Percentiles rank a stretch among this genome's conserved stretches.
Evolutionary conservation across 1,284 basidiomycete genomes (phyloP).

Genomic region (Puccinia horiana): DNA sequence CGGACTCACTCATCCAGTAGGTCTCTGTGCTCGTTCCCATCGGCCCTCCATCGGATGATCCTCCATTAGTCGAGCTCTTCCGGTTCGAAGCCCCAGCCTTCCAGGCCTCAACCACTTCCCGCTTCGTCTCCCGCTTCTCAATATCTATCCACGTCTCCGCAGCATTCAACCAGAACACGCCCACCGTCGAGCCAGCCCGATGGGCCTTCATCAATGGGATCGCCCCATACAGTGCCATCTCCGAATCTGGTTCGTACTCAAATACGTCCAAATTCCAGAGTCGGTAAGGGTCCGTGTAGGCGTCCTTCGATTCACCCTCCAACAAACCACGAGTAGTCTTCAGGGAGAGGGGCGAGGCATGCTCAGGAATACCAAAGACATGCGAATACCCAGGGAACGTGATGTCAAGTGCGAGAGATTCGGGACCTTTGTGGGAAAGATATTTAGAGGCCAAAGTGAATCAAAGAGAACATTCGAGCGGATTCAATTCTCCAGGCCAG

Average conservation of each 20-base stretch:
- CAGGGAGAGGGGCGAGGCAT: slow-evolving; percentile 84
- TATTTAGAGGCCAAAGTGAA: neutral
- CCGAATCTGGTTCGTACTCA: slow-evolving; percentile 87
- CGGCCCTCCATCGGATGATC: slow-evolving; percentile 50
- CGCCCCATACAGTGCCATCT: slow-evolving; percentile 72
- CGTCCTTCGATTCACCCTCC: neutral
- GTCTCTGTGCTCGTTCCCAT: slow-evolving; percentile 67
- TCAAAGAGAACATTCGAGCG: slow-evolving; percentile 4
- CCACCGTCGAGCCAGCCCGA: slow-evolving; percentile 75
- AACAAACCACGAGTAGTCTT: slow-evolving; percentile 73
- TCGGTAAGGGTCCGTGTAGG: slow-evolving; percentile 81
- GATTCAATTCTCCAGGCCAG: slow-evolving; percentile 1
- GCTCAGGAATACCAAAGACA: slow-evolving; percentile 94
- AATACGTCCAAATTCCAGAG: slow-evolving; percentile 97
- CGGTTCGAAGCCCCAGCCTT: slow-evolving; percentile 13
- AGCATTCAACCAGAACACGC: slow-evolving; percentile 82
- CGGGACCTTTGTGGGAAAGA: slow-evolving; percentile 69
- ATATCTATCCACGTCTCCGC: slow-evolving; percentile 97
- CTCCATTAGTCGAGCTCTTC: neutral
- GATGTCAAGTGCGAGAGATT: slow-evolving; percentile 88
- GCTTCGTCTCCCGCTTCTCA: slow-evolving; percentile 66
- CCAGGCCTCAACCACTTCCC: slow-evolving; percentile 49
- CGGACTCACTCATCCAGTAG: slow-evolving; percentile 96
- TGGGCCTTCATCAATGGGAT: slow-evolving; percentile 88
- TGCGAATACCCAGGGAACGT: slow-evolving; percentile 85